Base-by-base conservation (phyloP, 371 early-diverging fungal species). In the Apophysomyces variabilis region DNA sequence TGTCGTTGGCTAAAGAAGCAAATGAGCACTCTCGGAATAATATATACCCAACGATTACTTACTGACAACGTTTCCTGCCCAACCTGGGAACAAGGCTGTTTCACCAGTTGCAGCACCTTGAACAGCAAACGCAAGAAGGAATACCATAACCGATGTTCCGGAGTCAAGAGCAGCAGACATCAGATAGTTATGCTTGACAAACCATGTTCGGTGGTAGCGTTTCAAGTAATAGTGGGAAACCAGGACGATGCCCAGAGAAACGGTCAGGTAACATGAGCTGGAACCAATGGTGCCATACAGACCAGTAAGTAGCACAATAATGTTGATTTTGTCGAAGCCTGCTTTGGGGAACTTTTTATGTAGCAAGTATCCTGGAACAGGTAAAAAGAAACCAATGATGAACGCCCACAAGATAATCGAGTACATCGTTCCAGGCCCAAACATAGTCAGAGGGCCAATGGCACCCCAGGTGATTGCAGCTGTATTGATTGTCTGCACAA, bases 381-480 rank as follows among this genome's bases (percentile, higher is more conserved):
- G 87, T 7, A 70, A 60, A 39, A 83, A 39, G 44, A 79, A 70
- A 11, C 88, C 88, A 44, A 82, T 72, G 41, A 82, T 65, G 67
- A 84, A 84, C 4, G 74, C 75, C 68, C 81, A 71, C 26, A 80
- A 64, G 14, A 75, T 73, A 60, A 72, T 70, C 56, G 72, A 68
- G 72, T 88, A 88, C 5, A 63, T 66, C 32, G 76, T 71, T 7
- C 64, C 65, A 9, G 74, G 60, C 0, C 85, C 80, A 66, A 85
- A 85, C 75, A 83, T 75, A n/a, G 70, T 74, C 8, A 85, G 79
- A 11, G 85, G 86, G 5, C 72, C 68, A 56, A 89, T 79, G 32
- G 83, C 84, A 58, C 87, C 86, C 77, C 89, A 90, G 60, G 88
- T 88, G 37, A 85, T 82, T 26, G 84, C 89, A 43, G 86, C 86